A percentile compares a stretch with the other conserved stretches of the same genome.
These are phyloP conservation scores for Dispira parvispora DNA, from an alignment of 192 early-diverging fungal species.

Conservation along the genomic window DNA sequence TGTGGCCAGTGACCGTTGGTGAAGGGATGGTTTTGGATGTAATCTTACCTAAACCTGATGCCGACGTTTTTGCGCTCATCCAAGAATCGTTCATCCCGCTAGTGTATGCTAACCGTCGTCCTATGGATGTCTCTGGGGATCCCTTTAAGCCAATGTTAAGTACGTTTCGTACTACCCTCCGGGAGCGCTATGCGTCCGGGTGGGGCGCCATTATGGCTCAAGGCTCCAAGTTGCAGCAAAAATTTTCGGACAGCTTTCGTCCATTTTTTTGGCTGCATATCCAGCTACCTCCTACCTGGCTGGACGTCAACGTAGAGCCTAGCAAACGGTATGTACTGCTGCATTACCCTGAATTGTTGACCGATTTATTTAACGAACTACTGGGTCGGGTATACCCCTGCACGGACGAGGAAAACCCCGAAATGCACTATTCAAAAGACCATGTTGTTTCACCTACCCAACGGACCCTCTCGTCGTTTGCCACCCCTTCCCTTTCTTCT, in stretches of 20 bases:
- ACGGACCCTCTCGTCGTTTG: too few species aligned
- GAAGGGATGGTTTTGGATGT: neutral
- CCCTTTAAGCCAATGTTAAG: neutral
- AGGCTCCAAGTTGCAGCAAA: neutral
- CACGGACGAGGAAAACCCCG: too few species aligned
- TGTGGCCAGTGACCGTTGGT: neutral
- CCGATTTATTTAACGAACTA: neutral
- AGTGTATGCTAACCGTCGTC: constrained; percentile 1
- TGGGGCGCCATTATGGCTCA: neutral
- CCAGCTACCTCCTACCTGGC: neutral
- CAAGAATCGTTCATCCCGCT: neutral
- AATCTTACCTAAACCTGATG: neutral
- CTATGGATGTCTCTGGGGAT: neutral
- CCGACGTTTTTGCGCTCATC: neutral
- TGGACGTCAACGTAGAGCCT: constrained; percentile 6
- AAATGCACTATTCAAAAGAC: too few species aligned
- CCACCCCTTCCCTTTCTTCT: too few species aligned
- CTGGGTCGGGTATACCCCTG: neutral
- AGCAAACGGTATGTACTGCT: neutral
- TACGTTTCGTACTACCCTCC: neutral
- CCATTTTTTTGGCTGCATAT: constrained; percentile 9
- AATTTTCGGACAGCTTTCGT: neutral
- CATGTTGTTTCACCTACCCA: too few species aligned
- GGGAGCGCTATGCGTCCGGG: neutral
- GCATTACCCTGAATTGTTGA: neutral